Evolutionary conservation across 768 basidiomycete genomes (phyloP).

Genomic region (Pleurotus ostreatus): DNA sequence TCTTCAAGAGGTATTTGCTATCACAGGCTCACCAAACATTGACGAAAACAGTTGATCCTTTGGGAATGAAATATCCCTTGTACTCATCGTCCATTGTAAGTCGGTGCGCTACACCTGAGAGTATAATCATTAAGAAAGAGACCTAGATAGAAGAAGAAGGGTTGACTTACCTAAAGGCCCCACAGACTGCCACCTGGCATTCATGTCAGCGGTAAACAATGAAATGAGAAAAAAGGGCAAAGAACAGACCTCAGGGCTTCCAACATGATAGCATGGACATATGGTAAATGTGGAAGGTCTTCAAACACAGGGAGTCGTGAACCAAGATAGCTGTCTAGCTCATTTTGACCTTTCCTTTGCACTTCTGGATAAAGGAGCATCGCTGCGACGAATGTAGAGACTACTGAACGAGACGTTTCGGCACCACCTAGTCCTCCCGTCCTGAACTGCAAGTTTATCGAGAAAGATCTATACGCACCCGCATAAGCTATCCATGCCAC

Average conservation of each 20-base stretch:
- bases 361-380: conserved; percentile 34
- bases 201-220: background rate
- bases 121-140: background rate
- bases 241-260: conserved; percentile 15
- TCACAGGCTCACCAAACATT: background rate
- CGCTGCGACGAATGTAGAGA: conserved; percentile 31
- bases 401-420: background rate
- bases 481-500: background rate
- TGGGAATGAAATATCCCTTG: background rate
- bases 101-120: background rate
- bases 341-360: conserved; percentile 32
- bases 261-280: conserved; percentile 27
- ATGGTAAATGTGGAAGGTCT: conserved; percentile 28
- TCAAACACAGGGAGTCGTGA: conserved; percentile 29
- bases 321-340: conserved; percentile 36
- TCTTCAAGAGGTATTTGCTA: background rate
- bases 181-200: background rate
- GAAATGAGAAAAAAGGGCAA: background rate
- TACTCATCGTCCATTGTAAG: background rate
- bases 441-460: background rate
- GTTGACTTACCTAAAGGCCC: background rate
- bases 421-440: background rate
- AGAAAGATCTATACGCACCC: background rate
- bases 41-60: background rate
- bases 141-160: background rate